Conservation (phyloP, 805 yeast genomes). For the Yamadazyma insecticola region DNA sequence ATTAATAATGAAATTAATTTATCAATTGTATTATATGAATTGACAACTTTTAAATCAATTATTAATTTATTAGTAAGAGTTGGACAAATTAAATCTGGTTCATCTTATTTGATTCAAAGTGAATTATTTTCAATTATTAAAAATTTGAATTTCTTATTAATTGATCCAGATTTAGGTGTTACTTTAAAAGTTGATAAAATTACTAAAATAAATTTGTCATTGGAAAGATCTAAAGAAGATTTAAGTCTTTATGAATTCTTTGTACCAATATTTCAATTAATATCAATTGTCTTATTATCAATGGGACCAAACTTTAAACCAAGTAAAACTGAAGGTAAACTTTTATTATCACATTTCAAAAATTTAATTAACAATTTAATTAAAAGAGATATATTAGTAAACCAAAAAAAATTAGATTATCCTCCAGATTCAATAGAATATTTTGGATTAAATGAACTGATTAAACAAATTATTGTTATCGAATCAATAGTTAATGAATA, state of each 20-base stretch:
- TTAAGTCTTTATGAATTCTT: conserved; percentile 53
- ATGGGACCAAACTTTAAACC: conserved; percentile 72
- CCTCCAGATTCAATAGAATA: conserved; percentile 25
- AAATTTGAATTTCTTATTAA: conserved; percentile 49
- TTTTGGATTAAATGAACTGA: conserved; percentile 46
- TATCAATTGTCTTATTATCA: conserved; percentile 62
- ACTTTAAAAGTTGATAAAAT: conserved; percentile 32
- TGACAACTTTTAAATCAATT: conserved; percentile 72
- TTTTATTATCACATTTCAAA: conserved; percentile 47
- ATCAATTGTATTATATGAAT: conserved; percentile 55
- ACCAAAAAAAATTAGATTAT: conserved; percentile 18
- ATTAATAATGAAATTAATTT: conserved; percentile 21
- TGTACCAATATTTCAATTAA: conserved; percentile 69
- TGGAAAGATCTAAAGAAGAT: conserved; percentile 47
- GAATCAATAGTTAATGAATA: conserved; percentile 35
- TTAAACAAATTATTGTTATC: conserved; percentile 49
- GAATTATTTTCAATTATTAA: conserved; percentile 63
- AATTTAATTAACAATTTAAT: conserved; percentile 57
- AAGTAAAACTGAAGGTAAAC: conserved; percentile 49
- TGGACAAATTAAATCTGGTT: conserved; percentile 74
- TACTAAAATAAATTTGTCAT: conserved; percentile 36
- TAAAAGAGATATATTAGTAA: conserved; percentile 49
- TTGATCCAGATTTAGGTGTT: conserved; percentile 80
- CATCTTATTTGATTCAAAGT: conserved; percentile 68
- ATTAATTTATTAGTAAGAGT: conserved; percentile 66